These are phyloP conservation scores for Teratosphaeria zuluensis DNA, from an alignment of 2,329 filamentous ascomycete genomes.

Conservation along the genomic window DNA sequence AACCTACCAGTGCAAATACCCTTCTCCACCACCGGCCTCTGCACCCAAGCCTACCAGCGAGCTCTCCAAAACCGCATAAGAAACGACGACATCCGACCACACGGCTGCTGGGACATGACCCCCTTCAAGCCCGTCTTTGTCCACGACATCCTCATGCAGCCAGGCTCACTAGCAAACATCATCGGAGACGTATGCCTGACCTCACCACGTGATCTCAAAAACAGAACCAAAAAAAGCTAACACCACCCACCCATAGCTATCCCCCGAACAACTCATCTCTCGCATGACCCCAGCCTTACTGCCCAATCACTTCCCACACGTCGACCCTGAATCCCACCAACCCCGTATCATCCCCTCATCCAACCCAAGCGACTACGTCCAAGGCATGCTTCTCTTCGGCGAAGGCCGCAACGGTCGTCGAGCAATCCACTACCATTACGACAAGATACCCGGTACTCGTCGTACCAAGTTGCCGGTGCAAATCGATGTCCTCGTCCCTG, in stretches of 20 bases:
- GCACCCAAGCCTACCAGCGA: constrained; percentile 15
- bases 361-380: constrained; percentile 12
- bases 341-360: constrained; percentile 14
- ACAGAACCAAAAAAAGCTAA: background rate
- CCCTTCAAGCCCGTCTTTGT: constrained; percentile 48
- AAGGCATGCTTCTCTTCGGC: constrained; percentile 22
- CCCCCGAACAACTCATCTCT: constrained; percentile 7
- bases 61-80: constrained; percentile 18
- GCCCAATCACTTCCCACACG: constrained; percentile 12
- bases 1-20: constrained; percentile 5
- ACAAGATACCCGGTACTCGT: constrained; percentile 4
- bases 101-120: constrained; percentile 42
- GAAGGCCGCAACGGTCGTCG: constrained; percentile 11
- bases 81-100: constrained; percentile 32
- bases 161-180: constrained; percentile 32
- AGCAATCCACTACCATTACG: constrained; percentile 18
- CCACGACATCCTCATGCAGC: constrained; percentile 40
- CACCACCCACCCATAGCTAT: background rate
- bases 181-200: constrained; percentile 13
- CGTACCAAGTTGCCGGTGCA: constrained; percentile 12
- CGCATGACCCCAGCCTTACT: constrained; percentile 22
- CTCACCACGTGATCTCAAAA: background rate
- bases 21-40: constrained; percentile 4
- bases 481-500: constrained; percentile 12
- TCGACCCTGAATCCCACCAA: constrained; percentile 9